Evolutionary conservation across 78 protist genomes (phyloP).

Genomic region (Speleostelium caveatum): DNA sequence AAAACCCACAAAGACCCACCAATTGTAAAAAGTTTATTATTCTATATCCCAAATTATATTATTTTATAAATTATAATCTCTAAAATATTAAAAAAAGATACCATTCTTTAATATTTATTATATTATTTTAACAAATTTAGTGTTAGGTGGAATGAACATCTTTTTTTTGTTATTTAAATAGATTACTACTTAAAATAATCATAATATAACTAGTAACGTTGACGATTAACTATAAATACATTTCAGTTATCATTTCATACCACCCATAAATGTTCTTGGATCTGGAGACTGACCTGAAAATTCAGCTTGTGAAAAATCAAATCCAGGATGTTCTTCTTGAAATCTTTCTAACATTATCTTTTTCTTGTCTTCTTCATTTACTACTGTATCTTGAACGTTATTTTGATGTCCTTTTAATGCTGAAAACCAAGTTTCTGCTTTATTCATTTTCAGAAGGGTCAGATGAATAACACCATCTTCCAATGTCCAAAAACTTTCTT

Average conservation of each 20-base stretch:
- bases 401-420: slow-evolving; percentile 68
- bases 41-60: too few species aligned
- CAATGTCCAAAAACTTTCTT: slow-evolving; percentile 75
- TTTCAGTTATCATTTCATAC: slow-evolving; percentile 10
- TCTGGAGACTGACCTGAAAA: slow-evolving; percentile 67
- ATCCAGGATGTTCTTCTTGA: slow-evolving; percentile 78
- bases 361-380: slow-evolving; percentile 65
- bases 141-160: too few species aligned
- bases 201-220: too few species aligned
- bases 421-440: slow-evolving; percentile 69
- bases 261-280: slow-evolving; percentile 55
- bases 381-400: slow-evolving; percentile 7
- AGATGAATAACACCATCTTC: slow-evolving; percentile 72
- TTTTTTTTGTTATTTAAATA: too few species aligned
- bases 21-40: too few species aligned
- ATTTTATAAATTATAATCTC: too few species aligned
- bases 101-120: too few species aligned
- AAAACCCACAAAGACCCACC: too few species aligned
- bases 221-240: too few species aligned
- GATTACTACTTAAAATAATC: too few species aligned
- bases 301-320: slow-evolving; percentile 75
- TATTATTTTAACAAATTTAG: too few species aligned
- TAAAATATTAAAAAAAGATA: too few species aligned
- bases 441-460: slow-evolving; percentile 68
- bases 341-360: slow-evolving; percentile 75